A percentile compares a stretch with the other conserved stretches of the same genome.
Evolutionary conservation across 768 basidiomycete genomes (phyloP).

Genomic region (Boletus barrowsii): DNA sequence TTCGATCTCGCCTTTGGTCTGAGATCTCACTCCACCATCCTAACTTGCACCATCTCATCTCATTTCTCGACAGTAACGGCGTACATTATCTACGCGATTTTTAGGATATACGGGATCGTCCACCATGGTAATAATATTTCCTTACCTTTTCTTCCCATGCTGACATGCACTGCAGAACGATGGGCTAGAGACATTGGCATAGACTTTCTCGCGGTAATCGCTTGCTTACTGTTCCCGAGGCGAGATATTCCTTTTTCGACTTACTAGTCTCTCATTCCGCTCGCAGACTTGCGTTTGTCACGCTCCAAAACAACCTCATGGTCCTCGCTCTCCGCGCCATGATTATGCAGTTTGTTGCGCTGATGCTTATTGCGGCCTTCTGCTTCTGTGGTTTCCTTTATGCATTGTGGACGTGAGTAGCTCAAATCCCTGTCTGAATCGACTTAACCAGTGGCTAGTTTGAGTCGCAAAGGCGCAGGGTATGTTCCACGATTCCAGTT

Average conservation of each 20-base stretch:
- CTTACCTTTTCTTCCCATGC: not conserved
- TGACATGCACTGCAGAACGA: slow-evolving; percentile 36
- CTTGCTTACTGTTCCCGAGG: slow-evolving; percentile 89
- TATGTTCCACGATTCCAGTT: slow-evolving; percentile 28
- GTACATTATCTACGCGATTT: slow-evolving; percentile 70
- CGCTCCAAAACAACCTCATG: slow-evolving; percentile 76
- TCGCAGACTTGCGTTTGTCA: slow-evolving; percentile 85
- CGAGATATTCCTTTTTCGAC: slow-evolving; percentile 22
- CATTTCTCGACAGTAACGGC: slow-evolving; percentile 56
- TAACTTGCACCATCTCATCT: not conserved
- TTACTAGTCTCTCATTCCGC: not conserved
- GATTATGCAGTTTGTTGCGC: slow-evolving; percentile 83
- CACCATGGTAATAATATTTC: slow-evolving; percentile 46
- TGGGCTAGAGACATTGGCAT: slow-evolving; percentile 73
- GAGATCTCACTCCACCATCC: not conserved
- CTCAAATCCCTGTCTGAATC: not conserved
- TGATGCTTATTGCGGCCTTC: slow-evolving; percentile 84
- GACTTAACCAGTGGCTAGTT: slow-evolving; percentile 35
- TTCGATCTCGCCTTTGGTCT: slow-evolving; percentile 90
- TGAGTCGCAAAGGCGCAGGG: slow-evolving; percentile 61
- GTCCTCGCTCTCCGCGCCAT: slow-evolving; percentile 85
- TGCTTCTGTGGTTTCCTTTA: slow-evolving; percentile 93
- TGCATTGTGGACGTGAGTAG: slow-evolving; percentile 85
- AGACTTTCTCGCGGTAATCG: slow-evolving; percentile 85
- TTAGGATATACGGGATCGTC: slow-evolving; percentile 73